Evolutionary conservation across 768 basidiomycete species (phyloP), one percentile per base, ranked within the genome.

Genomic region (Lactifluus piperatus): DNA sequence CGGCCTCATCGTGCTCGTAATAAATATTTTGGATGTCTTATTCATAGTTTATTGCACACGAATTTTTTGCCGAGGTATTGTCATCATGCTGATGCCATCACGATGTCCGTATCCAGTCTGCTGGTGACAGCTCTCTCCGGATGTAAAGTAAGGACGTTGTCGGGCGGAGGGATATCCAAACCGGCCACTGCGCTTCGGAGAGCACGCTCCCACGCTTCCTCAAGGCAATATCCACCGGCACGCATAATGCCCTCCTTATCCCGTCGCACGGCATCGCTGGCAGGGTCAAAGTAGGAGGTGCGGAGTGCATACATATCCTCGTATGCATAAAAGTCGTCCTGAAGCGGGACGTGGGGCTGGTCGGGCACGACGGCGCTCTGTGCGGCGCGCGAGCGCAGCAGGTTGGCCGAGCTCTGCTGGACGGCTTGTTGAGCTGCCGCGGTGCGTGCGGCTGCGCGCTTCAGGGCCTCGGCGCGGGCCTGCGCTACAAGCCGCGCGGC

Each of bases 201-300:
- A 13, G 89, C 90, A 55, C 91, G 77, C 65, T 87, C 86, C 91
- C 91, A 94, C 45, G 86, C 89, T 69, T 94, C 88, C 61, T 88
- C 83, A 4, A 90, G 76, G 62, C 74, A 77, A 68, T 91, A 94
- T 9, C 92, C 92, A 9, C 91, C 92, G 22, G 83, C 91, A 44
- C 85, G 76, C 85, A 87, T 88, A 64, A 86, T 83, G 14, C 86
- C 87, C 61, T 88, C 88, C 57, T 81, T 72, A 68, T 91, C 89
- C 65, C 81, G 79, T 65, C 86, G 75, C 20, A 91, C 85, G 14
- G 85, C 85, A 57, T 88, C 88, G 64, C 87, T 90, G 65, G 80
- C 75, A 43, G 84, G 78, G 65, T 91, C 90, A 50, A 83, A 76
- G 71, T 93, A 94, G 13, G 76, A 75, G 30, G 73, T 72, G 54